phyloP scores from a whole-genome alignment of 192 early-diverging fungal genomes.

The Coemansia javaensis region DNA sequence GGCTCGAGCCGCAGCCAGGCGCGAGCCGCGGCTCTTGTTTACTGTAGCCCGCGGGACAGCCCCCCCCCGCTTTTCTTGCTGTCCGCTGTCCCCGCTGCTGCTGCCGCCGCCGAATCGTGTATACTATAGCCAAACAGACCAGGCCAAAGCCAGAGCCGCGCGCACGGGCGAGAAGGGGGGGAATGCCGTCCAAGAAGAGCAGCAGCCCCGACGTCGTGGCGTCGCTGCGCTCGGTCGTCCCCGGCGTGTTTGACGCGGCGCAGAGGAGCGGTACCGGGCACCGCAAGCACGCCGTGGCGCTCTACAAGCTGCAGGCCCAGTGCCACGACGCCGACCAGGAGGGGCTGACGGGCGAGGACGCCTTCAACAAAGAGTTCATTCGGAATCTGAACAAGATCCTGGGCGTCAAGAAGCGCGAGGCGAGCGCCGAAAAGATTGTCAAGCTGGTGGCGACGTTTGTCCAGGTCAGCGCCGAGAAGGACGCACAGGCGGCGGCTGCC shows the following conservation, averaged over 20 bases:
- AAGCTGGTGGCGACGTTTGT: slow-evolving; percentile 73
- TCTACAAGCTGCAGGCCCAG: slow-evolving; percentile 67
- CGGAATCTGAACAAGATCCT: slow-evolving; percentile 76
- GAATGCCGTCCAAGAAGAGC: slow-evolving; percentile 30
- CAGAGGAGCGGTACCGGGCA: slow-evolving; percentile 62
- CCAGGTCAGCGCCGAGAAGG: slow-evolving; percentile 63
- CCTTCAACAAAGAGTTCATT: slow-evolving; percentile 71
- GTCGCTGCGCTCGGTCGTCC: slow-evolving; percentile 51
- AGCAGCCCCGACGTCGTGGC: slow-evolving; percentile 38
- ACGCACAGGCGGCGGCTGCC: slow-evolving; percentile 26
- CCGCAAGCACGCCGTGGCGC: slow-evolving; percentile 66
- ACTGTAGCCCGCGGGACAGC: not conserved
- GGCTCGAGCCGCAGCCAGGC: not conserved
- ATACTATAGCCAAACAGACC: no score
- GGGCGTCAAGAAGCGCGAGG: slow-evolving; percentile 67
- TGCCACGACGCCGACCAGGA: slow-evolving; percentile 41
- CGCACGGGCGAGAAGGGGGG: no score
- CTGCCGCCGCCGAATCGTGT: no score
- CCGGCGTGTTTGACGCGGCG: slow-evolving; percentile 71
- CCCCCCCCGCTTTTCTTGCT: no score
- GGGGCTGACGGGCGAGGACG: slow-evolving; percentile 55
- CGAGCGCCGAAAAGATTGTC: slow-evolving; percentile 64
- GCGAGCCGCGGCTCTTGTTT: slow-evolving; percentile 1
- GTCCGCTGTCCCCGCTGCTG: no score
- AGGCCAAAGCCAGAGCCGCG: not conserved